These are phyloP conservation scores for Suillus paluster DNA, from an alignment of 768 basidiomycete genomes.

Conservation along the genomic window DNA sequence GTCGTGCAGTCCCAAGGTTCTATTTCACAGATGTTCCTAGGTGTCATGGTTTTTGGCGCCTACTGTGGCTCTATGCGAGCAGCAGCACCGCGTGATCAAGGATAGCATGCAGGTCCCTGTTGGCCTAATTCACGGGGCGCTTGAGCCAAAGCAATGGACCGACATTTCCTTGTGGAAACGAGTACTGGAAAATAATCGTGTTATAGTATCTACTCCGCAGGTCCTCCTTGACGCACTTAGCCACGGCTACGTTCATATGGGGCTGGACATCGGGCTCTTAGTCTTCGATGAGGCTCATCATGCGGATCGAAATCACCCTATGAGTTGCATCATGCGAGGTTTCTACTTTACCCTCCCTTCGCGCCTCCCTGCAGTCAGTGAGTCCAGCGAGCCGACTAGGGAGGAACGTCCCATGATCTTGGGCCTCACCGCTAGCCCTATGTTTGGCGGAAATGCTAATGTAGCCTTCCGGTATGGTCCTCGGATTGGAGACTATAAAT, in stretches of 20 bases:
- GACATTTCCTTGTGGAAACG: constrained; percentile 59
- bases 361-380: constrained; percentile 27
- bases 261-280: constrained; percentile 64
- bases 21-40: constrained; percentile 38
- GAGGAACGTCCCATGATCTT: constrained; percentile 63
- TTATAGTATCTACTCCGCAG: constrained; percentile 76
- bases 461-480: constrained; percentile 58
- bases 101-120: constrained; percentile 62
- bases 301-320: constrained; percentile 72
- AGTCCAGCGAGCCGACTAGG: constrained; percentile 29
- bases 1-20: constrained; percentile 2
- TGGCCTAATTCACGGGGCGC: constrained; percentile 68
- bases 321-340: constrained; percentile 75
- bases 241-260: constrained; percentile 70
- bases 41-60: constrained; percentile 82
- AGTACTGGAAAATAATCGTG: constrained; percentile 56
- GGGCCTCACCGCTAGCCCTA: constrained; percentile 84
- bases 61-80: constrained; percentile 74
- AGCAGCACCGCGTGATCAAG: constrained; percentile 64
- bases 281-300: constrained; percentile 87
- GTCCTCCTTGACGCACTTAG: constrained; percentile 77
- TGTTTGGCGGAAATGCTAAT: constrained; percentile 73
- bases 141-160: constrained; percentile 80
- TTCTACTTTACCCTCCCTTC: constrained; percentile 64
- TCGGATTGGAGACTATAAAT: neutral